Evolutionary conservation across 441 rosid species (phyloP).

Genomic region (Populus tomentosa): DNA sequence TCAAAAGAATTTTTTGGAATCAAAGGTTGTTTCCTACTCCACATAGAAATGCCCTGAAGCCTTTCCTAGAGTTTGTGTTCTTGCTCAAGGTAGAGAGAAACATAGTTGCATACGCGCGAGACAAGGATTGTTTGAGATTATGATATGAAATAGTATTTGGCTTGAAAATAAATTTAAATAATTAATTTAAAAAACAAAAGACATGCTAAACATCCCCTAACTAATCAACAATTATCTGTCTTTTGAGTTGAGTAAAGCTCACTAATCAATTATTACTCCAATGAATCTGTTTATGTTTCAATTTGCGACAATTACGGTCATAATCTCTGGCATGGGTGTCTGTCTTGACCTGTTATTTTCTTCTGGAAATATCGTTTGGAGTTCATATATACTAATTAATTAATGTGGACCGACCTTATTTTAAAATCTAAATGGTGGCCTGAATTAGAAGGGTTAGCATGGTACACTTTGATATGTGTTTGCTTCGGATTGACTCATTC

Average conservation of each 20-base stretch:
- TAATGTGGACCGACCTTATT: not conserved
- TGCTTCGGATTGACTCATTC: not conserved
- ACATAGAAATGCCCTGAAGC: no score
- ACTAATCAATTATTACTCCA: not conserved
- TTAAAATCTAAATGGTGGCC: not conserved
- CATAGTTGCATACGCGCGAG: no score
- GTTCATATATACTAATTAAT: not conserved
- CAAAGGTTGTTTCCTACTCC: no score
- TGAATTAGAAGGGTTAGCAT: not conserved
- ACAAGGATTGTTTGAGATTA: no score
- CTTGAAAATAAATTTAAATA: no score
- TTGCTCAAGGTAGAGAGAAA: no score
- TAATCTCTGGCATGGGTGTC: not conserved
- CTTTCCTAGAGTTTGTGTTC: no score
- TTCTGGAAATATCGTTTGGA: not conserved
- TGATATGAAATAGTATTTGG: no score
- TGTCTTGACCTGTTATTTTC: not conserved
- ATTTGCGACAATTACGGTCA: not conserved
- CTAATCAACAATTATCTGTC: no score
- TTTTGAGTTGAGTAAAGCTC: conserved; percentile 4
- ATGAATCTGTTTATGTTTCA: not conserved
- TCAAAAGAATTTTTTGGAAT: no score
- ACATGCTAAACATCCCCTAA: not conserved
- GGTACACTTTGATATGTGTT: no score
- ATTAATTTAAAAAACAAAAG: not conserved